Evolutionary conservation across 768 basidiomycete genomes (phyloP).

Genomic region (Leccinum pellstonianum): DNA sequence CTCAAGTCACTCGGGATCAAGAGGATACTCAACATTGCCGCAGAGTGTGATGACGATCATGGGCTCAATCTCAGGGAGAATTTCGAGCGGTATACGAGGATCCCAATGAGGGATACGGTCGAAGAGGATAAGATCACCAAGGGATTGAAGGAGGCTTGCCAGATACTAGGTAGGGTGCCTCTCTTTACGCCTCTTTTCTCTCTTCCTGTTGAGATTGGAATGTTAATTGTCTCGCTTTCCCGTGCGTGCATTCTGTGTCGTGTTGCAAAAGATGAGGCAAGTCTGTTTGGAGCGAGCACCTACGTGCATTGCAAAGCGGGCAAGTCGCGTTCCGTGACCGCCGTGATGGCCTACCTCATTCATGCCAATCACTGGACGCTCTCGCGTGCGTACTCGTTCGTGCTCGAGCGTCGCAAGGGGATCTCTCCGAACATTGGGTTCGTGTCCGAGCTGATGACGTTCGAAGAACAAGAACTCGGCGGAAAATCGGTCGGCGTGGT

Average conservation of each 20-base stretch:
- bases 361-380: slow-evolving; percentile 98
- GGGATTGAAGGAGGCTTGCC: slow-evolving; percentile 82
- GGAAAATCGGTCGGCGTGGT: slow-evolving; percentile 40
- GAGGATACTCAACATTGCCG: slow-evolving; percentile 87
- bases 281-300: slow-evolving; percentile 81
- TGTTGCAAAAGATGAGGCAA: slow-evolving; percentile 72
- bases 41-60: slow-evolving; percentile 85
- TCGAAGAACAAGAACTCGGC: slow-evolving; percentile 88
- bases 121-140: slow-evolving; percentile 87
- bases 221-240: not conserved
- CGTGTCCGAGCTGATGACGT: slow-evolving; percentile 94
- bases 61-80: slow-evolving; percentile 62
- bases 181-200: slow-evolving; percentile 1
- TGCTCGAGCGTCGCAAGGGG: slow-evolving; percentile 88
- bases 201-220: slow-evolving; percentile 1
- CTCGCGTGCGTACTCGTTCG: slow-evolving; percentile 86
- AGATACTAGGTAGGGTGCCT: slow-evolving; percentile 70
- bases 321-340: slow-evolving; percentile 93
- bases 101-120: slow-evolving; percentile 94
- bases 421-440: slow-evolving; percentile 98
- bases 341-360: slow-evolving; percentile 96
- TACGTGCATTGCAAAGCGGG: slow-evolving; percentile 98
- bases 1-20: slow-evolving; percentile 75
- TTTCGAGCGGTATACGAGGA: slow-evolving; percentile 83
- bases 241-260: slow-evolving; percentile 1